Conservation (phyloP, 352 stramenopile species). For the Phytophthora ohioensis region DNA sequence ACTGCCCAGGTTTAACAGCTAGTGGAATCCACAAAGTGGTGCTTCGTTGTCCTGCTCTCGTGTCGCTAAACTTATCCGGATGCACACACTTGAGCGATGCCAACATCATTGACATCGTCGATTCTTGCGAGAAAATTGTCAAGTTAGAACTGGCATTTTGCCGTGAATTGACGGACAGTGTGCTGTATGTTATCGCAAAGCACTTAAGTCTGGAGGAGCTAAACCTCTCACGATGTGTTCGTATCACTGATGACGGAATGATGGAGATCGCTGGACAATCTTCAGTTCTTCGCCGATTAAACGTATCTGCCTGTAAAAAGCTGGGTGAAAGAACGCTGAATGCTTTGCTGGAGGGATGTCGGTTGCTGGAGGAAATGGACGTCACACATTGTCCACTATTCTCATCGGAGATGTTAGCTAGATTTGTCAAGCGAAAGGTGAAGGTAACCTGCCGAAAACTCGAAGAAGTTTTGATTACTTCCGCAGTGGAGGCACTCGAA, state of each 20-base stretch:
- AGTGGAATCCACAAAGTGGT: slow-evolving; percentile 64
- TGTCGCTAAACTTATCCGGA: slow-evolving; percentile 85
- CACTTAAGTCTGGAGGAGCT: slow-evolving; percentile 84
- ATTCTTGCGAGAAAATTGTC: slow-evolving; percentile 73
- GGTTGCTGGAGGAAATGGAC: slow-evolving; percentile 75
- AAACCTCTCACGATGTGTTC: slow-evolving; percentile 71
- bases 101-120: slow-evolving; percentile 76
- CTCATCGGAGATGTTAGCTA: slow-evolving; percentile 54
- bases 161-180: slow-evolving; percentile 81
- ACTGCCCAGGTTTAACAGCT: slow-evolving; percentile 77
- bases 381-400: slow-evolving; percentile 85
- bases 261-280: slow-evolving; percentile 80
- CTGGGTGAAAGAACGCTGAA: slow-evolving; percentile 72
- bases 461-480: slow-evolving; percentile 38
- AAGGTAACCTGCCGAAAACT: slow-evolving; percentile 58
- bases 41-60: slow-evolving; percentile 61
- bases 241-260: slow-evolving; percentile 89
- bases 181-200: slow-evolving; percentile 73
- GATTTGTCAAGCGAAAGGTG: slow-evolving; percentile 68
- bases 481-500: slow-evolving; percentile 23
- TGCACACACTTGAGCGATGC: slow-evolving; percentile 78
- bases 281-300: slow-evolving; percentile 69
- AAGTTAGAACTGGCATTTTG: slow-evolving; percentile 83
- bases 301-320: slow-evolving; percentile 83
- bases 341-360: slow-evolving; percentile 62